Evolutionary conservation across 2,329 filamentous ascomycete genomes (phyloP).

Genomic region (Botrytis byssoidea): DNA sequence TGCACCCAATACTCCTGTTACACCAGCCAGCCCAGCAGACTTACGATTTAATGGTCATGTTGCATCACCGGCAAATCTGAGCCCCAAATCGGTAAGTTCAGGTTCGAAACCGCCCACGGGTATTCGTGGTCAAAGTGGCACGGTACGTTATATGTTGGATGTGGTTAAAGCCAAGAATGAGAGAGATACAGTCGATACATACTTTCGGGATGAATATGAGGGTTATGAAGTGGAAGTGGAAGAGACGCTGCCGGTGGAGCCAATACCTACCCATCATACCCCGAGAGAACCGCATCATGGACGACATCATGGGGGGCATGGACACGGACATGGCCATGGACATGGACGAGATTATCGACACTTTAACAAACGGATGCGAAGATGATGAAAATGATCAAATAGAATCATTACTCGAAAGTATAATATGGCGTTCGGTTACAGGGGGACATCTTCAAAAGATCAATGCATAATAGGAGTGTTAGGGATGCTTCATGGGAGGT

Average conservation of each 20-base stretch:
- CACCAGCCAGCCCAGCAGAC: constrained; percentile 39
- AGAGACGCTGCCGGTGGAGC: constrained; percentile 43
- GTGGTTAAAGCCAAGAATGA: constrained; percentile 72
- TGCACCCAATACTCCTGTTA: constrained; percentile 40
- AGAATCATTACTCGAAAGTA: background rate
- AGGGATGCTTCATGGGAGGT: background rate
- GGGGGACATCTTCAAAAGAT: background rate
- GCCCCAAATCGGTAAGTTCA: constrained; percentile 36
- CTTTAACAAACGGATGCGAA: constrained; percentile 26
- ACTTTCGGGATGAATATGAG: constrained; percentile 72
- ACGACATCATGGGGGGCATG: constrained; percentile 22
- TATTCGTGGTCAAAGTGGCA: constrained; percentile 58
- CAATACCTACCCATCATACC: constrained; percentile 21
- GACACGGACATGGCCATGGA: constrained; percentile 15
- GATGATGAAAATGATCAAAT: constrained; percentile 2
- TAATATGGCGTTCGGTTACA: constrained; percentile 5
- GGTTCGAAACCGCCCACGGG: constrained; percentile 29
- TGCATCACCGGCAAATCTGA: constrained; percentile 36
- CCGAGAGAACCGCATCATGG: constrained; percentile 26
- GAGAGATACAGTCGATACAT: constrained; percentile 62
- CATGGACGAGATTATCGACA: constrained; percentile 24
- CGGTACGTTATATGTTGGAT: constrained; percentile 87
- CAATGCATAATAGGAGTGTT: constrained; percentile 9
- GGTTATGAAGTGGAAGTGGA: constrained; percentile 79
- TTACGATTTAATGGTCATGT: constrained; percentile 35